phyloP scores from a whole-genome alignment of 2,329 filamentous ascomycete genomes.

The Phyllosticta paracitricarpa region DNA sequence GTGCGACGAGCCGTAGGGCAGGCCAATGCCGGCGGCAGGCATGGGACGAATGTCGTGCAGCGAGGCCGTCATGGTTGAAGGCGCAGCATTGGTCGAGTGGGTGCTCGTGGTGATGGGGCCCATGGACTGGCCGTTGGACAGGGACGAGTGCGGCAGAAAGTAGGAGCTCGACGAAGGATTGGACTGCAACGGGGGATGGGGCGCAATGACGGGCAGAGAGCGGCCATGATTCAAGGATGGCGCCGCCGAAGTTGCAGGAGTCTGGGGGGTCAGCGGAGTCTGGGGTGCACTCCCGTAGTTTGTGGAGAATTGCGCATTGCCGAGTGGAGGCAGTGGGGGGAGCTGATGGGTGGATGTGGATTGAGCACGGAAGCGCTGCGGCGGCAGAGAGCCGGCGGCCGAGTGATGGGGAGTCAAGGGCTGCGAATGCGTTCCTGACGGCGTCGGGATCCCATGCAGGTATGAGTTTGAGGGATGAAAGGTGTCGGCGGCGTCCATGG shows the following conservation, averaged over 20 bases:
- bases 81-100: slow-evolving; percentile 23
- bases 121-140: slow-evolving; percentile 24
- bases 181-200: slow-evolving; percentile 27
- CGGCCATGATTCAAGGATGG: slow-evolving; percentile 18
- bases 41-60: slow-evolving; percentile 33
- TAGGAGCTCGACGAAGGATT: slow-evolving; percentile 29
- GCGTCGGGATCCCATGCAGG: slow-evolving; percentile 10
- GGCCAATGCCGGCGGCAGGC: slow-evolving; percentile 29
- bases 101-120: slow-evolving; percentile 24
- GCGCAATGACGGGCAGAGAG: slow-evolving; percentile 24
- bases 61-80: slow-evolving; percentile 15
- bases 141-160: slow-evolving; percentile 22
- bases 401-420: slow-evolving; percentile 10
- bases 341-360: slow-evolving; percentile 11
- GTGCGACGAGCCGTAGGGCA: slow-evolving; percentile 25
- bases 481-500: slow-evolving; percentile 10
- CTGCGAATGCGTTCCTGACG: slow-evolving; percentile 10
- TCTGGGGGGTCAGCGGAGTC: slow-evolving; percentile 21
- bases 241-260: slow-evolving; percentile 20
- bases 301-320: slow-evolving; percentile 11
- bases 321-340: slow-evolving; percentile 12
- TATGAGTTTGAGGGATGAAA: slow-evolving; percentile 7
- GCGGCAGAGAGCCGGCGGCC: slow-evolving; percentile 4
- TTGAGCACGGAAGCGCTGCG: slow-evolving; percentile 9
- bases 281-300: slow-evolving; percentile 17